A percentile compares a stretch with the other conserved stretches of the same genome.
phyloP scores from a whole-genome alignment of 495 filamentous ascomycete species.

The Echria macrotheca region DNA sequence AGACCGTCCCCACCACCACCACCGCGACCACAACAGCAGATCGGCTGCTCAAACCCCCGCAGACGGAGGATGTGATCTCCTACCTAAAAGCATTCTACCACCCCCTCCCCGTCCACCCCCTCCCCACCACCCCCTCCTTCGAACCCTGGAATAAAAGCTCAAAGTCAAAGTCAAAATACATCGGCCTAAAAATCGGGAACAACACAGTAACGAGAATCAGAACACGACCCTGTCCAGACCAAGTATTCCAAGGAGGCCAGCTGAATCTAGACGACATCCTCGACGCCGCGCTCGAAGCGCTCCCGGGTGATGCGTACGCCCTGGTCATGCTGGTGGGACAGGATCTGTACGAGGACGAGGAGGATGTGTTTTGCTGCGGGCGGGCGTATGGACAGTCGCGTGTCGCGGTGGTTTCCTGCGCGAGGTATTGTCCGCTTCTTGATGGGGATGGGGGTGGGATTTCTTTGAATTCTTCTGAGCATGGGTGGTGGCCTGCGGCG shows the following conservation, averaged over 20 bases:
- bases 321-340: constrained; percentile 53
- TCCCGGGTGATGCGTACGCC: constrained; percentile 58
- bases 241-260: constrained; percentile 44
- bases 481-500: constrained; percentile 56
- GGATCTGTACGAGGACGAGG: constrained; percentile 62
- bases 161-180: constrained; percentile 17
- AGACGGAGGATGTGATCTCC: constrained; percentile 33
- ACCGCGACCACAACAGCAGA: background rate
- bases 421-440: constrained; percentile 53
- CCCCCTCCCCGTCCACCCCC: constrained; percentile 47
- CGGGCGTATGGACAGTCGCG: constrained; percentile 60
- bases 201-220: constrained; percentile 46
- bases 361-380: constrained; percentile 64
- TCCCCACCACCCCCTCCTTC: constrained; percentile 34
- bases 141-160: constrained; percentile 36
- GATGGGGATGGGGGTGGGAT: constrained; percentile 39
- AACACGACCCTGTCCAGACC: constrained; percentile 44
- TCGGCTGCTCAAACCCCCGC: constrained; percentile 14
- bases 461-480: too few relatives aligned
- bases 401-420: constrained; percentile 53
- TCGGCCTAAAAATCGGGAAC: constrained; percentile 39
- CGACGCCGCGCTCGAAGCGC: constrained; percentile 49
- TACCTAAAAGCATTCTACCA: constrained; percentile 62
- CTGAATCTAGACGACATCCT: constrained; percentile 61
- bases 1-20: constrained; percentile 25